A percentile compares a stretch with the other conserved stretches of the same genome.
Conservation (phyloP, 805 yeast species). For the Candida awuae region DNA sequence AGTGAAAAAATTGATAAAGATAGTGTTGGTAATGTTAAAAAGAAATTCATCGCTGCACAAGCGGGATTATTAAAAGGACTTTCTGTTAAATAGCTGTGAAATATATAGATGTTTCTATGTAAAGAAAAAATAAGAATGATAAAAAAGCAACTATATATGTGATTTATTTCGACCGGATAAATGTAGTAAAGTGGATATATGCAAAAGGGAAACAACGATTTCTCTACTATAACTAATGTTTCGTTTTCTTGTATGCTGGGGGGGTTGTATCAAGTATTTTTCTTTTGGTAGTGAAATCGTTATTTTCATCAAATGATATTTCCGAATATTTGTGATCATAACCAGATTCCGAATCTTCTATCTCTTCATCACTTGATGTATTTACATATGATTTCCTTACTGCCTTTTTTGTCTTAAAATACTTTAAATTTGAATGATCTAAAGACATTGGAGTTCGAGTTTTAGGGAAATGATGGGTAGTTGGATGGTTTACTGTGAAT, state of each 20-base stretch:
- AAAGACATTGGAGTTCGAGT: constrained; percentile 16
- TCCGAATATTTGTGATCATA: constrained; percentile 10
- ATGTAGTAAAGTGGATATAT: not conserved
- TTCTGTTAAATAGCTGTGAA: not conserved
- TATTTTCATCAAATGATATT: constrained; percentile 10
- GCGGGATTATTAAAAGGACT: constrained; percentile 7
- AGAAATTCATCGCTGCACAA: constrained; percentile 11
- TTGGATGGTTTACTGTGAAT: constrained; percentile 12
- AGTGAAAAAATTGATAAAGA: constrained; percentile 28
- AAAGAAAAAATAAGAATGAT: too few relatives aligned
- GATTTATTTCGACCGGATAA: too few relatives aligned
- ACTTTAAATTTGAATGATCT: constrained; percentile 8
- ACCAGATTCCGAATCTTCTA: not conserved
- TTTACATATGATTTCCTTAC: not conserved
- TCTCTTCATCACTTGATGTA: constrained; percentile 2
- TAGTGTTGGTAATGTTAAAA: constrained; percentile 5
- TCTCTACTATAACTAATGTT: too few relatives aligned
- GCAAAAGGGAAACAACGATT: too few relatives aligned
- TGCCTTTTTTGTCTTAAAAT: not conserved
- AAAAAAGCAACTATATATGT: too few relatives aligned
- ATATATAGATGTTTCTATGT: not conserved
- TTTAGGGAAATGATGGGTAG: constrained; percentile 25
- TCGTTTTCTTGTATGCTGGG: constrained; percentile 9
- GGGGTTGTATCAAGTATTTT: constrained; percentile 8
- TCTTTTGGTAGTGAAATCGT: constrained; percentile 10